A percentile compares a stretch with the other conserved stretches of the same genome.
Evolutionary conservation across 1,284 basidiomycete species (phyloP).

Genomic region (Rhodotorula sp.): DNA sequence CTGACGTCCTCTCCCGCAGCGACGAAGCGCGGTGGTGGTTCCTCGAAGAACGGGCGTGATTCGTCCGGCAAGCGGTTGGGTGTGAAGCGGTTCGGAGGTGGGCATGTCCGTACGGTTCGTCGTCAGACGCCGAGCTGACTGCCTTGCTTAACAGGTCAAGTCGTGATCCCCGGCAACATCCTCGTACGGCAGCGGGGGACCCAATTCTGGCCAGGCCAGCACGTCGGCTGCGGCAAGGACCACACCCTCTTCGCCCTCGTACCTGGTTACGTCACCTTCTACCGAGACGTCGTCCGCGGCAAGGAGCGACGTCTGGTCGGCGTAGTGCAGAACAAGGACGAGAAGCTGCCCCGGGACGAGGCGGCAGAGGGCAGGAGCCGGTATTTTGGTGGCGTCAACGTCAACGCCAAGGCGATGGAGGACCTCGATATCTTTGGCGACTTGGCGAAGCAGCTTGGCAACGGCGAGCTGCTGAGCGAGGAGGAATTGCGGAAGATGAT

Average conservation of each 20-base stretch:
- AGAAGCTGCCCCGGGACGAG: slow-evolving; percentile 79
- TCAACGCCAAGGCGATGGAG: slow-evolving; percentile 7
- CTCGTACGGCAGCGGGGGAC: slow-evolving; percentile 88
- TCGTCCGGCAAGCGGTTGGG: slow-evolving; percentile 87
- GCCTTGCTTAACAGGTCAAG: slow-evolving; percentile 61
- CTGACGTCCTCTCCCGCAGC: slow-evolving; percentile 54
- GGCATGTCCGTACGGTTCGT: slow-evolving; percentile 38
- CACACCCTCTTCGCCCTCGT: slow-evolving; percentile 85
- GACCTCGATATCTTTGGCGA: not conserved
- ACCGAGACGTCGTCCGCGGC: slow-evolving; percentile 50
- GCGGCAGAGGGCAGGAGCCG: slow-evolving; percentile 67
- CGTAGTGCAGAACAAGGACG: slow-evolving; percentile 64
- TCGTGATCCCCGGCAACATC: slow-evolving; percentile 87
- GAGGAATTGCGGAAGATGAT: slow-evolving; percentile 28
- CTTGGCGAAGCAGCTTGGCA: no score
- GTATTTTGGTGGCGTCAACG: slow-evolving; percentile 67
- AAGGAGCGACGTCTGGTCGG: slow-evolving; percentile 62
- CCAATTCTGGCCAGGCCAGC: slow-evolving; percentile 83
- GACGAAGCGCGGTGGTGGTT: slow-evolving; percentile 90
- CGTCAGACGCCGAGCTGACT: not conserved
- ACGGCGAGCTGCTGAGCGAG: slow-evolving; percentile 17
- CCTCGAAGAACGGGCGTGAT: slow-evolving; percentile 83
- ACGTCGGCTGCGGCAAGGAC: slow-evolving; percentile 85
- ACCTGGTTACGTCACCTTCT: slow-evolving; percentile 88
- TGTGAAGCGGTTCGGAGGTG: slow-evolving; percentile 90